Evolutionary conservation across 768 basidiomycete species (phyloP), one percentile per base, ranked within the genome.

Genomic region (Lentinula detonsa): DNA sequence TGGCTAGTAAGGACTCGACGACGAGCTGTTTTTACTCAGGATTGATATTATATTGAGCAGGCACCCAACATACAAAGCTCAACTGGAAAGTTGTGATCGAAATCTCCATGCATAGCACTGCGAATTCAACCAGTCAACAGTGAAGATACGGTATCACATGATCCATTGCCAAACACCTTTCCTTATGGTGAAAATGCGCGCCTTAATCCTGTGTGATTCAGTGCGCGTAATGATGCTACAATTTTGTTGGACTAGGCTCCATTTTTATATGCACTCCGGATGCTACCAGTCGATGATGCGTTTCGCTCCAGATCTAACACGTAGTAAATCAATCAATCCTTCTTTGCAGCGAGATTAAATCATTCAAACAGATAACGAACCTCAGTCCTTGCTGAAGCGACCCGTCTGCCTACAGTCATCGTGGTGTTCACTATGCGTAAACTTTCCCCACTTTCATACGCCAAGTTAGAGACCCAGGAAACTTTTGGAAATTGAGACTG

Each of bases 181-280:
- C 28, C 28, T 28, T 28, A 28, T 28, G 3, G 3, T 28, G 28
- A 28, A 28, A 28, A 3, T 28, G 28, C 21, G 45, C 45, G 16
- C 8, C 21, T 46, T 18, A 8, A 39, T 39, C 13, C 37, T 8
- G 1, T 8, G 13, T 39, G 37, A 8, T 39, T 13, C 37, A 1
- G 37, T 39, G 37, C 37, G 18, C 18, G n/a, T 23, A 5, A 28
- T 46, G 55, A 61, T 23, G 13, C 33, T n/a, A 62, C 34, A 57
- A 18, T 18, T 62, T 62, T 42, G 61, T 31, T 39, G 40, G 6
- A 46, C 74, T 69, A 3, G 72, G 65, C 5, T 62, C 39, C 74
- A 74, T 75, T 39, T 73, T 75, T 61, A 65, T 68, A 23, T 74
- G 73, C 13, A 69, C 65, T 3, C 67, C 74, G 13, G 75, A 72